Conservation (phyloP, 148 eudicot species). For the Bassia scoparia region DNA sequence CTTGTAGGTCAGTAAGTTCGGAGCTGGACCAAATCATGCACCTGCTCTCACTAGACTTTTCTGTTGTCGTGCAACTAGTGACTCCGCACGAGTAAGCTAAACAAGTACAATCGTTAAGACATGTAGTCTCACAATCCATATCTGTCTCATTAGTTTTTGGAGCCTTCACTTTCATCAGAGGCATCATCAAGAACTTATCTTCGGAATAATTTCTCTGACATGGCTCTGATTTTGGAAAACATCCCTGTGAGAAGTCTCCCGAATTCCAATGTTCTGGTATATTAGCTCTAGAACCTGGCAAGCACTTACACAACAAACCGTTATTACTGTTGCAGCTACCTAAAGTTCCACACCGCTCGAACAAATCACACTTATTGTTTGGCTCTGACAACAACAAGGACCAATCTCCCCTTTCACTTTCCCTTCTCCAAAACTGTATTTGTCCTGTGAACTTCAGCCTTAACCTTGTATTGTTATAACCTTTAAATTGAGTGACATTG, state of each 20-base stretch:
- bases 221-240: background rate
- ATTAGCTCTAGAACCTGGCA: slow-evolving; percentile 17
- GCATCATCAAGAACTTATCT: background rate
- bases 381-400: slow-evolving; percentile 15
- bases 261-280: background rate
- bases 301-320: slow-evolving; percentile 19
- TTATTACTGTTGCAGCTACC: slow-evolving; percentile 20
- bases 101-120: background rate
- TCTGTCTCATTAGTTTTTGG: background rate
- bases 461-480: slow-evolving; percentile 7
- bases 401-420: slow-evolving; percentile 5
- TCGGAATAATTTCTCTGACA: background rate
- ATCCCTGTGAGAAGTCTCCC: slow-evolving; percentile 9
- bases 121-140: background rate
- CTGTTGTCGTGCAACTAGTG: background rate
- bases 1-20: slow-evolving; percentile 23
- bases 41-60: background rate
- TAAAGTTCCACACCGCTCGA: slow-evolving; percentile 9
- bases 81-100: slow-evolving; percentile 23
- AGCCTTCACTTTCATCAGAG: background rate
- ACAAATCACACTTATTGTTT: slow-evolving; percentile 16
- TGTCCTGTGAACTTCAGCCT: slow-evolving; percentile 30
- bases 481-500: background rate
- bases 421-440: slow-evolving; percentile 29
- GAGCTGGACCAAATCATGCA: slow-evolving; percentile 27